Base-by-base conservation (phyloP, 441 rosid genomes). In the Corymbia calophylla region DNA sequence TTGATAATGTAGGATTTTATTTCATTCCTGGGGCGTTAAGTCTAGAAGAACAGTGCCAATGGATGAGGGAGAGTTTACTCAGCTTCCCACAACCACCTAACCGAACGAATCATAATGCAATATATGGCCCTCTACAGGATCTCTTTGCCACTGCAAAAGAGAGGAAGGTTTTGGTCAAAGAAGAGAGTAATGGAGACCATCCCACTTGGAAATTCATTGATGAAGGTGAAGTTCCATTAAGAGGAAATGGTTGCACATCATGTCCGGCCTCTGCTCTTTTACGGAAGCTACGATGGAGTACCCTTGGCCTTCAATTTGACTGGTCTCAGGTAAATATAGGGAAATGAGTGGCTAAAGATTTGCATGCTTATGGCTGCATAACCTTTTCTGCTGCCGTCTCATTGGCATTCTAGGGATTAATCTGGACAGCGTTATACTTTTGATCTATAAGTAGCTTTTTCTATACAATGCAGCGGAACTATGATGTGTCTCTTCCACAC, bases 251-350 rank as follows among this genome's bases (percentile, higher is more conserved):
- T 5, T 88, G 94, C 89, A 96, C 94, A 89, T 90, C 95, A 25
- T 87, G 93, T 90, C 58, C 93, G 3, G 96, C 97, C 70, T 88
- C 94, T 27, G 80, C 90, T 91, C 93, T 97, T 35, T 88, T 98
- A 68, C 91, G 98, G 90, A 98, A 95, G 96, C 89, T 97, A 89
- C 93, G 99, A 18, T 98, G 99, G 99, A 96, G 98, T 92, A 97
- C 99, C 17, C 97, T 97, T 29, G 99, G 99, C 89, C 90, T 98
- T 88, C 99, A 98, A 87, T 98, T 97, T 91, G 98, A 97, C 90
- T 98, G 99, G 98, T 95, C 99, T 90, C 95, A 97, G 95, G 99
- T 97, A 56, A 31, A 77, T 87, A 13, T 18, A 56, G 15, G 35
- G 70, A 68, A 86, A 56, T 12, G 44, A 39, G 23, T 64, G 58